Conservation (phyloP, 768 basidiomycete genomes). For the Coprinellus micaceus region DNA sequence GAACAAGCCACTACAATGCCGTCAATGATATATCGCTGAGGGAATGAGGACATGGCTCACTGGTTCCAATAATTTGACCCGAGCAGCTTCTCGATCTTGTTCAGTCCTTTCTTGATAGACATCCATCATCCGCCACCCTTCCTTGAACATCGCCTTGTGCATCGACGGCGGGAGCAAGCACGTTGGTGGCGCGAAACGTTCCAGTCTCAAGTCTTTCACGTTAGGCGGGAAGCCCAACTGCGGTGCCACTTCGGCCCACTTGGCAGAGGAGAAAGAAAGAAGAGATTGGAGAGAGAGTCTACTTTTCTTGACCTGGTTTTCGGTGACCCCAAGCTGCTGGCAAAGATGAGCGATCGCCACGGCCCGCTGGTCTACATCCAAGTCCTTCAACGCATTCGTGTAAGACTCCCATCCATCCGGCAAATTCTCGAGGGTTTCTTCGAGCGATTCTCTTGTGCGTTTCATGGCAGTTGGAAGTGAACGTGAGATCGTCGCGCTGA, state of each 20-base stretch:
- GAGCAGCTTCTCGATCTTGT: conserved; percentile 14
- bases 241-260: background rate
- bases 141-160: conserved; percentile 17
- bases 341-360: conserved; percentile 1
- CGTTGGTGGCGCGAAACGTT: conserved; percentile 12
- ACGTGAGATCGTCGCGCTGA: background rate
- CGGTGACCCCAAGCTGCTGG: background rate
- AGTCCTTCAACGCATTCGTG: background rate
- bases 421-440: background rate
- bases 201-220: conserved; percentile 2
- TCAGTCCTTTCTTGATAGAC: conserved; percentile 16
- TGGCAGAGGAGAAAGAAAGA: background rate
- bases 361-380: background rate
- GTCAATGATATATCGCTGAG: conserved; percentile 8
- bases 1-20: conserved; percentile 16
- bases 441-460: too few species aligned
- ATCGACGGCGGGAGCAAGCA: conserved; percentile 16
- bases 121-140: conserved; percentile 15
- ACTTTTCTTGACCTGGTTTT: conserved; percentile 2
- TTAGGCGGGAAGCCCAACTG: background rate
- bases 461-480: background rate
- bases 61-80: conserved; percentile 17
- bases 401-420: too few species aligned
- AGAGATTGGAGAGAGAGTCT: background rate
- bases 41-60: conserved; percentile 12